A percentile compares a stretch with the other conserved stretches of the same genome.
phyloP scores from a whole-genome alignment of 345 rosid genomes.

The Balakata baccata region DNA sequence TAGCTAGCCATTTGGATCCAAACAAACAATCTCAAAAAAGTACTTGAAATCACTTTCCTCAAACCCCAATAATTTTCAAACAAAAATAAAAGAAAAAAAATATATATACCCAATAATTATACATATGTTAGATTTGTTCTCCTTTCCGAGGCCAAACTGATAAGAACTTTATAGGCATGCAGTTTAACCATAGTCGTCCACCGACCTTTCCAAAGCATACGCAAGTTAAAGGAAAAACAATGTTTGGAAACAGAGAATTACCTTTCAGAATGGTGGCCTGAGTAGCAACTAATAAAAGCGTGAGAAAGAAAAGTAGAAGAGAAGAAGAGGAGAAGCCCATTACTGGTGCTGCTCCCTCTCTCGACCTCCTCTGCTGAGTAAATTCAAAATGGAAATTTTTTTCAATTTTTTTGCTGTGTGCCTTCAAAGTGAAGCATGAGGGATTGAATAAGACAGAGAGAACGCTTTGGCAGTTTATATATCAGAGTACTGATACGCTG shows the following conservation, averaged over 20 bases:
- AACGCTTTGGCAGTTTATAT: too few relatives aligned
- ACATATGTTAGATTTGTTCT: neutral
- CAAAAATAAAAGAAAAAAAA: too few relatives aligned
- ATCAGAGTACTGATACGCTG: too few relatives aligned
- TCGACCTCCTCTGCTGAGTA: neutral
- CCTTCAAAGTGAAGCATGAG: too few relatives aligned
- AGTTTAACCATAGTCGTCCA: neutral
- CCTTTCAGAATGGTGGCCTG: conserved; percentile 18
- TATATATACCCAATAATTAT: neutral
- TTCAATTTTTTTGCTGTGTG: too few relatives aligned
- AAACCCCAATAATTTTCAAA: neutral
- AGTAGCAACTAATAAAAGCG: neutral
- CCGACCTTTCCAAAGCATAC: neutral
- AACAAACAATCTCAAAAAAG: neutral
- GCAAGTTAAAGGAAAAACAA: neutral
- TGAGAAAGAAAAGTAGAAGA: conserved; percentile 3
- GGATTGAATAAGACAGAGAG: too few relatives aligned
- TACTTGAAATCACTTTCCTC: neutral
- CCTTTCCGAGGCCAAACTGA: neutral
- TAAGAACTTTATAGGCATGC: neutral
- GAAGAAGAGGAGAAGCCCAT: conserved; percentile 12
- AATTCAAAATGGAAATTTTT: too few relatives aligned
- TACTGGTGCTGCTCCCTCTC: neutral
- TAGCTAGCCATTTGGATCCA: neutral
- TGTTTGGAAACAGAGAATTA: neutral